These are phyloP conservation scores for Fragaria vesca DNA, from an alignment of 306 rosid genomes.

Conservation along the genomic window DNA sequence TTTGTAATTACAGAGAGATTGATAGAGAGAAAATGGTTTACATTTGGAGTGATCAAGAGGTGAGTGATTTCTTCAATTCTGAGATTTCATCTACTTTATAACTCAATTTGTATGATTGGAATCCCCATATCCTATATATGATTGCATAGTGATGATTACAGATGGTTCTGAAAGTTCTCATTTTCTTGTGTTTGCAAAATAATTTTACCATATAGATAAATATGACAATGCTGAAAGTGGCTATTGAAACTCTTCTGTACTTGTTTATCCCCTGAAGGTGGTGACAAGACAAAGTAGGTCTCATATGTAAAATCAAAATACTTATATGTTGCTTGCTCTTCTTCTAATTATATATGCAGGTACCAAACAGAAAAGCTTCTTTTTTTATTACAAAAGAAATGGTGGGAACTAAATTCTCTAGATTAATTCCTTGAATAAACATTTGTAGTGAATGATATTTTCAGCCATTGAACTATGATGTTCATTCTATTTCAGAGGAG, in stretches of 20 bases:
- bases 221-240: background rate
- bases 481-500: background rate
- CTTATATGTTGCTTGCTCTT: background rate
- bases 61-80: background rate
- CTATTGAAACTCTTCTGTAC: background rate
- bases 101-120: background rate
- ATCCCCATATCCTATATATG: background rate
- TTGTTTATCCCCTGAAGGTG: background rate
- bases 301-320: background rate
- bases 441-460: background rate
- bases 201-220: background rate
- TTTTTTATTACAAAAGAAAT: background rate
- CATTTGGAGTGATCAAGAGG: slow-evolving; percentile 12
- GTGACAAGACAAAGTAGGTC: background rate
- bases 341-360: background rate
- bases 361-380: background rate
- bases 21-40: slow-evolving; percentile 2
- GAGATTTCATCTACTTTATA: background rate
- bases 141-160: background rate
- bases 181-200: background rate
- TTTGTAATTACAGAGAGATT: background rate
- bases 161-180: background rate
- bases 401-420: background rate
- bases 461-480: background rate
- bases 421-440: background rate